These are phyloP conservation scores for Zhuliangozyma blackwelliae DNA, from an alignment of 1,139 yeast genomes.

Conservation along the genomic window DNA sequence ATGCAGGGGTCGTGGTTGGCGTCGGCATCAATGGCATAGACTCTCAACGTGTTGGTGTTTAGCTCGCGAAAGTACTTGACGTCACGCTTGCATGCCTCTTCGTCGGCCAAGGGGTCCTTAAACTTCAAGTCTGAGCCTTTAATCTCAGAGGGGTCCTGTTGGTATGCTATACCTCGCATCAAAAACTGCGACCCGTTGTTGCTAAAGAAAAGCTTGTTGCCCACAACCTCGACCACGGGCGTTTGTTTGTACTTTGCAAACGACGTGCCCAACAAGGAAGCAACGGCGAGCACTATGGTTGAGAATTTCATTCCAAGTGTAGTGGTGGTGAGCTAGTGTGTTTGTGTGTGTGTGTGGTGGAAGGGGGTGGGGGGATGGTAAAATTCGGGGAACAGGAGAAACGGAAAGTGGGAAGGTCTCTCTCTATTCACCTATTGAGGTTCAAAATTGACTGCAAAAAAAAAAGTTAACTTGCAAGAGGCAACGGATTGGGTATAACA, in stretches of 20 bases:
- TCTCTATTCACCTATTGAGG: too few relatives aligned
- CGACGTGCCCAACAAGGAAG: not conserved
- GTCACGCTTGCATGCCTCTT: conserved; percentile 71
- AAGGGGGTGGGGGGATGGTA: too few relatives aligned
- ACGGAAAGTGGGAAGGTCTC: too few relatives aligned
- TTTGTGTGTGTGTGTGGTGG: too few relatives aligned
- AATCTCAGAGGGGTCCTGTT: conserved; percentile 57
- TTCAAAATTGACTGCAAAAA: too few relatives aligned
- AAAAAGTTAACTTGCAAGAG: too few relatives aligned
- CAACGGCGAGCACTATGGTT: too few relatives aligned
- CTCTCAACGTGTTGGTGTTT: conserved; percentile 71
- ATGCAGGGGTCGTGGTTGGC: conserved; percentile 84
- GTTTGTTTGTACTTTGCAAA: conserved; percentile 1
- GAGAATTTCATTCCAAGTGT: too few relatives aligned
- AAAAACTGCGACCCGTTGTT: conserved; percentile 79
- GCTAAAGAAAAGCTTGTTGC: conserved; percentile 75
- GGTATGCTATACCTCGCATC: conserved; percentile 77
- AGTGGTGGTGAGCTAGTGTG: too few relatives aligned
- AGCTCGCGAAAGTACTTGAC: conserved; percentile 71
- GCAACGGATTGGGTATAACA: too few relatives aligned
- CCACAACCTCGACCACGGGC: conserved; percentile 54
- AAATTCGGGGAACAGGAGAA: too few relatives aligned
- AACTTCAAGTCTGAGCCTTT: conserved; percentile 36
- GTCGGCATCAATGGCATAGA: conserved; percentile 74
- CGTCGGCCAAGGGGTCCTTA: conserved; percentile 72